phyloP scores from a whole-genome alignment of 2,329 filamentous ascomycete species.

The Rutstroemia sp. region DNA sequence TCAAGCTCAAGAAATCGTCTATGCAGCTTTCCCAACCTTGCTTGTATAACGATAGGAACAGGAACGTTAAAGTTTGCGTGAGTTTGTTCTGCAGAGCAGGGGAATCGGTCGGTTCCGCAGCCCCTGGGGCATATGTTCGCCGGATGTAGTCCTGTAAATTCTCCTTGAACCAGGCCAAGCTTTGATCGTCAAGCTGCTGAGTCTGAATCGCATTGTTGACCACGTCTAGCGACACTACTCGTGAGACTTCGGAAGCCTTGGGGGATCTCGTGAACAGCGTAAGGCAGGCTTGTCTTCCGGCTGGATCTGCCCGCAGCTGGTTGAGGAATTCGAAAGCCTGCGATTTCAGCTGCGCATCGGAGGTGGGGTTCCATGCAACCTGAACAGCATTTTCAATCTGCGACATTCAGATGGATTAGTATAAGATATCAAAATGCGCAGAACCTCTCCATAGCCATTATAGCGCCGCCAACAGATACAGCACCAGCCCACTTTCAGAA shows the following conservation, averaged over 20 bases:
- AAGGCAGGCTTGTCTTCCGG: conserved; percentile 87
- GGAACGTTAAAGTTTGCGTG: conserved; percentile 87
- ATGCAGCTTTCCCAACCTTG: conserved; percentile 85
- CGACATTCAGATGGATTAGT: conserved; percentile 12
- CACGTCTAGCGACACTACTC: conserved; percentile 83
- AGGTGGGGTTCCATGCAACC: conserved; percentile 79
- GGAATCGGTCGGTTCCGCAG: conserved; percentile 56
- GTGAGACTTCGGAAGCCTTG: conserved; percentile 72
- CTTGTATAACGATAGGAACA: conserved; percentile 83
- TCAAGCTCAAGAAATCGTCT: conserved; percentile 78
- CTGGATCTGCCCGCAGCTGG: conserved; percentile 72
- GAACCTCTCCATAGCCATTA: background rate
- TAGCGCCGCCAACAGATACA: background rate
- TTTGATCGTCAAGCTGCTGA: conserved; percentile 65
- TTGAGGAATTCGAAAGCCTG: conserved; percentile 78
- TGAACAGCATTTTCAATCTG: conserved; percentile 94
- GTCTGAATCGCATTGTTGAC: conserved; percentile 87
- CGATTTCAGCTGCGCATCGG: conserved; percentile 65
- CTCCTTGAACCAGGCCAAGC: conserved; percentile 70
- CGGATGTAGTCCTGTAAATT: conserved; percentile 75
- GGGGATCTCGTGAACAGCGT: conserved; percentile 76
- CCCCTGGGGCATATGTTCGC: conserved; percentile 58
- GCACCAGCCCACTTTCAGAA: background rate
- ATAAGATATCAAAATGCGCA: background rate
- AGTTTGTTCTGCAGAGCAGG: conserved; percentile 89